Percentiles rank a stretch among this genome's conserved stretches.
Evolutionary conservation across 768 basidiomycete species (phyloP).

Genomic region (Boletus sp.): DNA sequence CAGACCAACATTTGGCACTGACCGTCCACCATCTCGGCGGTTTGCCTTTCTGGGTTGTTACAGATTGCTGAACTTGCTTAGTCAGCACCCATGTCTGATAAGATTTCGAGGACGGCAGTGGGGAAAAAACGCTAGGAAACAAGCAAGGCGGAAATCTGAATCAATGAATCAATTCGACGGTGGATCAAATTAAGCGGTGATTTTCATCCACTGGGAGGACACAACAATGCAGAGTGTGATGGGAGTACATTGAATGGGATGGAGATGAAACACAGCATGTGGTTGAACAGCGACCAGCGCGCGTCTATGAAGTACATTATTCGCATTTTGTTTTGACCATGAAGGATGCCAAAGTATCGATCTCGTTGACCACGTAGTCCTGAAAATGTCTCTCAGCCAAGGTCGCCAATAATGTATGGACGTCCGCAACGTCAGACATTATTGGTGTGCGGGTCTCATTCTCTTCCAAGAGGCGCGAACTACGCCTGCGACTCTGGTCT

Average conservation of each 20-base stretch:
- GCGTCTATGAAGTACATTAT: conserved; percentile 21
- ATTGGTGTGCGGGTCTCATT: conserved; percentile 56
- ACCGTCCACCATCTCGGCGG: neutral
- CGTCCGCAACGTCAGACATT: conserved; percentile 64
- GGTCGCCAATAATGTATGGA: conserved; percentile 61
- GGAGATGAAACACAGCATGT: conserved; percentile 5
- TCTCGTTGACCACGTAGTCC: conserved; percentile 60
- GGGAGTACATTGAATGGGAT: conserved; percentile 15
- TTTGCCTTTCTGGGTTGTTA: conserved; percentile 10
- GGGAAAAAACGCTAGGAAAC: neutral
- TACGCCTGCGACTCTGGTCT: conserved; percentile 57
- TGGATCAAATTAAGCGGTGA: neutral
- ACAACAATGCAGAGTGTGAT: conserved; percentile 1
- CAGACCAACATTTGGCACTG: neutral
- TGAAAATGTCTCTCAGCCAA: conserved; percentile 75
- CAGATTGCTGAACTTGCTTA: conserved; percentile 11
- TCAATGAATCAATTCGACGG: neutral
- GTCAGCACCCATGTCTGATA: conserved; percentile 25
- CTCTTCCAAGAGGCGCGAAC: conserved; percentile 71
- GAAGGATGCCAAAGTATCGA: conserved; percentile 78
- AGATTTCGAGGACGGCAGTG: conserved; percentile 16
- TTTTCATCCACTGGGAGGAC: conserved; percentile 2
- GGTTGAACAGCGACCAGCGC: conserved; percentile 17
- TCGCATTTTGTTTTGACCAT: conserved; percentile 69
- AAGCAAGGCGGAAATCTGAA: neutral